Evolutionary conservation across 2,329 filamentous ascomycete species (phyloP).

Genomic region (Clonostachys chloroleuca): DNA sequence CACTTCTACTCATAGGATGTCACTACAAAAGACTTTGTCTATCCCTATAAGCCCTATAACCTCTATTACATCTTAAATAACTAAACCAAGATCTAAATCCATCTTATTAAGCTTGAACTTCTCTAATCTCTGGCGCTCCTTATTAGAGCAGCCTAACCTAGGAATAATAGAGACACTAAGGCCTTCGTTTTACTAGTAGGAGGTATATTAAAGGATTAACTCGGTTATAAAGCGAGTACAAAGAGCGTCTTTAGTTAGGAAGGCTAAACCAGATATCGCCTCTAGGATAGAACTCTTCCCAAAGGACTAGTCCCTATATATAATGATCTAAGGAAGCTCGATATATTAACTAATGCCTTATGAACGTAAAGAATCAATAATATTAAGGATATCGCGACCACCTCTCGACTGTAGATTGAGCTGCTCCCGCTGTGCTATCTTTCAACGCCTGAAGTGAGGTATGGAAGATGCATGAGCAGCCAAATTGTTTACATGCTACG

Average conservation of each 20-base stretch:
- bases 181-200: slow-evolving; percentile 17
- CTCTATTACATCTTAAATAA: slow-evolving; percentile 29
- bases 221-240: slow-evolving; percentile 63
- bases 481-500: too few species aligned
- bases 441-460: too few species aligned
- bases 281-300: slow-evolving; percentile 64
- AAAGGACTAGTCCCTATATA: slow-evolving; percentile 22
- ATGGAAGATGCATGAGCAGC: too few species aligned
- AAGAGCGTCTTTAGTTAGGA: slow-evolving; percentile 51
- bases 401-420: slow-evolving; percentile 10
- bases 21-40: slow-evolving; percentile 33
- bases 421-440: too few species aligned
- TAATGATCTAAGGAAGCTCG: slow-evolving; percentile 44
- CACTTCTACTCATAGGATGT: slow-evolving; percentile 43
- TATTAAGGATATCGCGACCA: slow-evolving; percentile 28
- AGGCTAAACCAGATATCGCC: slow-evolving; percentile 57
- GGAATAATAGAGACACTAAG: slow-evolving; percentile 2
- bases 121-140: slow-evolving; percentile 14
- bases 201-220: slow-evolving; percentile 47
- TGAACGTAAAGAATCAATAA: slow-evolving; percentile 28
- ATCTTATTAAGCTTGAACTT: slow-evolving; percentile 15
- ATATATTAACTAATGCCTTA: slow-evolving; percentile 29
- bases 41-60: slow-evolving; percentile 25
- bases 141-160: slow-evolving; percentile 17
- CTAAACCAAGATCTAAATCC: slow-evolving; percentile 15